These are phyloP conservation scores for Metarhizium brunneum DNA, from an alignment of 2,329 filamentous ascomycete species.

Conservation along the genomic window DNA sequence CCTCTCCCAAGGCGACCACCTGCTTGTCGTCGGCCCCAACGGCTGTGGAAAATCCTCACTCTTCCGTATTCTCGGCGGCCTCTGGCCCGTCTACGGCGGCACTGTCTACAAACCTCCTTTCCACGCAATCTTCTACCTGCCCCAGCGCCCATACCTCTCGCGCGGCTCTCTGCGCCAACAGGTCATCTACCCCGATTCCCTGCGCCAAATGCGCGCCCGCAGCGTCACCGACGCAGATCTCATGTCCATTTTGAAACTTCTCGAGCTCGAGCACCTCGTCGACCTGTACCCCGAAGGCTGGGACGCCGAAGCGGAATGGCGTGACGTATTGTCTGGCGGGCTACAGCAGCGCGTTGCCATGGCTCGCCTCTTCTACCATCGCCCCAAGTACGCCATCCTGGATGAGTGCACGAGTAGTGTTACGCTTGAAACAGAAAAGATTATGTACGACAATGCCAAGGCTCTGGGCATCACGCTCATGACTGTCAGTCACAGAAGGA, in stretches of 20 bases:
- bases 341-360: conserved; percentile 95
- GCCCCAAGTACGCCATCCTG: conserved; percentile 85
- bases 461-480: conserved; percentile 85
- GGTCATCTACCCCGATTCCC: conserved; percentile 87
- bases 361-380: conserved; percentile 90
- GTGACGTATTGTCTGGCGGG: conserved; percentile 84
- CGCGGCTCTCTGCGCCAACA: conserved; percentile 90
- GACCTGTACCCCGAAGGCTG: conserved; percentile 69
- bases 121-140: conserved; percentile 95
- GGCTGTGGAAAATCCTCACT: conserved; percentile 94
- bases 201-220: conserved; percentile 79
- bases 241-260: conserved; percentile 61
- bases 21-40: conserved; percentile 92
- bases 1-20: conserved; percentile 77
- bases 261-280: conserved; percentile 78
- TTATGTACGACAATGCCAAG: conserved; percentile 98
- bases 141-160: conserved; percentile 87
- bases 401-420: conserved; percentile 95
- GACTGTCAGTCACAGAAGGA: conserved; percentile 87
- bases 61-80: conserved; percentile 89
- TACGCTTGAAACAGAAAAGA: conserved; percentile 87
- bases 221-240: conserved; percentile 77
- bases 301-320: conserved; percentile 95
- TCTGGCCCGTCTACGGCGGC: conserved; percentile 97
- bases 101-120: conserved; percentile 86